Evolutionary conservation across 179 eudicot genomes (phyloP).

Genomic region (Amaranthus tricolor): DNA sequence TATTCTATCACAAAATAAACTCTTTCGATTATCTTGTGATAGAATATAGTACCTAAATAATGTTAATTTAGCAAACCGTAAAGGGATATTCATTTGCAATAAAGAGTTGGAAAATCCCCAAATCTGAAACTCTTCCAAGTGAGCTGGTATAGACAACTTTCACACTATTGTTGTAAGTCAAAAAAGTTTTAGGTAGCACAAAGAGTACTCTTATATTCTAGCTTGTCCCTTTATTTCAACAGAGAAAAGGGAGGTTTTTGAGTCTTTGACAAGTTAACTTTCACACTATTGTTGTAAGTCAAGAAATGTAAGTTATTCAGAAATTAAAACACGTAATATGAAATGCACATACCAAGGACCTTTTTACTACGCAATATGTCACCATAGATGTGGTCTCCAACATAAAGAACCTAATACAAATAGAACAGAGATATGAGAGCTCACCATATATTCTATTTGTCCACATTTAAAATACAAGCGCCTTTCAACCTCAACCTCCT

Average conservation of each 20-base stretch:
- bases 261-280: background rate
- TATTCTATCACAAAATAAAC: too few relatives aligned
- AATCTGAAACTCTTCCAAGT: background rate
- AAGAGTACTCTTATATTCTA: background rate
- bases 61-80: background rate
- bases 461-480: background rate
- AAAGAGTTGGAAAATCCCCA: background rate
- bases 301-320: background rate
- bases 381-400: constrained; percentile 98
- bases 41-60: too few relatives aligned
- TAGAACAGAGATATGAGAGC: constrained; percentile 19
- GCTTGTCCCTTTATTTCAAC: background rate
- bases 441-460: background rate
- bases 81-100: background rate
- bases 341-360: constrained; percentile 58
- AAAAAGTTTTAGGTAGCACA: background rate
- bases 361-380: constrained; percentile 96
- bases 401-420: constrained; percentile 79
- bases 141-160: background rate
- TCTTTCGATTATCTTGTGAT: too few relatives aligned
- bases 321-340: too few relatives aligned
- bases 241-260: background rate
- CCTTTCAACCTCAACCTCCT: background rate
- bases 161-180: background rate
- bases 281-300: background rate